These are phyloP conservation scores for Annulohypoxylon stygium DNA, from an alignment of 495 filamentous ascomycete genomes.

Conservation along the genomic window DNA sequence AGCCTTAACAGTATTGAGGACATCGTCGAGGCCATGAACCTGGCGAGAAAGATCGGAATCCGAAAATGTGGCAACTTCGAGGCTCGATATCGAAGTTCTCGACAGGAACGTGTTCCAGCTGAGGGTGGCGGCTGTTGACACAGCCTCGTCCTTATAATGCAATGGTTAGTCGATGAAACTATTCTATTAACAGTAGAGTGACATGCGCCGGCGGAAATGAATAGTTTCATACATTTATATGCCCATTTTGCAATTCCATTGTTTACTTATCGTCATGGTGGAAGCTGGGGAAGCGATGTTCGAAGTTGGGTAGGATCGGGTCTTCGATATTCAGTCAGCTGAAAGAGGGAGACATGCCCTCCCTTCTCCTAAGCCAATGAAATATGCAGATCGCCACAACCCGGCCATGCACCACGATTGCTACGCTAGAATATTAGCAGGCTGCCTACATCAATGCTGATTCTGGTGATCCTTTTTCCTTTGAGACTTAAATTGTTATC, in stretches of 20 bases:
- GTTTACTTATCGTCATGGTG: neutral
- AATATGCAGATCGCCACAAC: neutral
- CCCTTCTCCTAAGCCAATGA: neutral
- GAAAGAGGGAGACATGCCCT: neutral
- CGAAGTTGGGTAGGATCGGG: neutral
- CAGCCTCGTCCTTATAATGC: slow-evolving; percentile 28
- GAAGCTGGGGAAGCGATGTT: neutral
- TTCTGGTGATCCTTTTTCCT: neutral
- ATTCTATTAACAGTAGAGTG: neutral
- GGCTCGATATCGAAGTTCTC: slow-evolving; percentile 49
- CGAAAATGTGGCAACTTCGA: slow-evolving; percentile 45
- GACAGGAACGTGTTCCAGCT: slow-evolving; percentile 46
- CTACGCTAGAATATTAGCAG: neutral
- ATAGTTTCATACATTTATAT: neutral
- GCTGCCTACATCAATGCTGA: neutral
- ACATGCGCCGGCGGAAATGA: no score
- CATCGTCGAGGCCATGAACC: slow-evolving; percentile 46
- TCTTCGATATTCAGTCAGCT: neutral
- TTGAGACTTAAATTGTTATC: neutral
- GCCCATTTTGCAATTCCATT: neutral
- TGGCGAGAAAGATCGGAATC: slow-evolving; percentile 31
- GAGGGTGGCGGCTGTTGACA: slow-evolving; percentile 25
- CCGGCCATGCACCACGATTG: neutral
- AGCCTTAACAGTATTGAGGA: slow-evolving; percentile 49
- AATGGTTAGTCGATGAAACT: neutral